Evolutionary conservation across 139 green algal genomes (phyloP), one percentile per base, ranked within the genome.

Genomic region (Tetraselmis striata): DNA sequence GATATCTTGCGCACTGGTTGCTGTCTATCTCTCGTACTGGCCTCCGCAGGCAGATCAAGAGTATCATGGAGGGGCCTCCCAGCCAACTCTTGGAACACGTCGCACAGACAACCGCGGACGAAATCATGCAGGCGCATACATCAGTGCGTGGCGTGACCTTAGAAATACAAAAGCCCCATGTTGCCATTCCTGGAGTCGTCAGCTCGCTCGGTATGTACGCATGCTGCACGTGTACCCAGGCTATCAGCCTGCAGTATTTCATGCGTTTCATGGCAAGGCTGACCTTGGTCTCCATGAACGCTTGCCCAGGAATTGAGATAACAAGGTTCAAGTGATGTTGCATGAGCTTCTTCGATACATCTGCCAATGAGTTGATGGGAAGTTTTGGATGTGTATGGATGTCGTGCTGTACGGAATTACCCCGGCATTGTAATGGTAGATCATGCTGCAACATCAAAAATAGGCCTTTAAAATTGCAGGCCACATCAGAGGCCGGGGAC

Each of bases 61-160:
- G 22, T 0, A 82, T 92, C 1, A 85, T 94, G 30, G 86, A 94
- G 32, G 90, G 90, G 27, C 80, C 80, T 23, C 85, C 90, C 23
- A 30, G 79, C 29, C 81, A 89, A 32, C 84, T 94, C 2, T 75
- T 92, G 5, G 90, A 94, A 28, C 67, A 82, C 24, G 86, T 92
- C 31, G 90, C 90, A 1, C 85, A 93, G 5, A 67, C 5, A 18
- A 67, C 18, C 5, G 18, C 45, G 45, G 45, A 25, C 11, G 45
- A 67, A 18, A 18, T 67, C 11, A 67, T 67, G 45, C 45, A 67
- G 45, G 45, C 45, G 45, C 45, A 67, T 67, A 5, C 45, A 18
- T 18, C 11, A 18, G 45, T 67, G 18, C 11, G 18, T 5, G 45
- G 45, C 18, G 18, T 67, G 5, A 67, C 45, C 11, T 18, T 67